Evolutionary conservation across 2,329 filamentous ascomycete genomes (phyloP), one percentile per base, ranked within the genome.

Genomic region (Aquanectria penicillioides): DNA sequence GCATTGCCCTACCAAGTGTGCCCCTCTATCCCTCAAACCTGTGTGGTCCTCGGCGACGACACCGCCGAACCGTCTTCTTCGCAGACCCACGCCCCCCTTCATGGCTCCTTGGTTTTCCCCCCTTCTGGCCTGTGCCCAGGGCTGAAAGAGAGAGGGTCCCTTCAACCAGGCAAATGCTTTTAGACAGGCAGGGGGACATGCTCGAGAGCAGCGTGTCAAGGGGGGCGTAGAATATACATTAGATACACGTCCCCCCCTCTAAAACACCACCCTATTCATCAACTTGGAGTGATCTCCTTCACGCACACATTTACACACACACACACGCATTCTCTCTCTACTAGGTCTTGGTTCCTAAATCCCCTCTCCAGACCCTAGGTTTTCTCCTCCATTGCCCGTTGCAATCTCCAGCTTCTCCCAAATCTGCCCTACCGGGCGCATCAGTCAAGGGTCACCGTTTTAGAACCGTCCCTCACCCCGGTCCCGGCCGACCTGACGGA

Each of bases 351-450:
- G 13, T 20, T 36, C 36, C 26, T 25, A 26, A 17, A 17, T 28
- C 11, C 20, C 23, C 28, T 26, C 17, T 20, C 29, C 17, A 36
- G 36, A n/a, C n/a, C 41, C 41, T 51, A 46, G 15, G 18, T 11
- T 28, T 26, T 20, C 28, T 28, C 20, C 59, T 26, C 56, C 50
- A 58, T 44, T 10, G 5, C 34, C 26, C 49, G 37, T 41, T 37
- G 29, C 47, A 26, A 48, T 41, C 50, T 57, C 15, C 25, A 29
- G 22, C 22, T 10, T 23, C 25, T n/a, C 25, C 38, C 31, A 18
- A 50, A 22, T 62, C 59, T 65, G 67, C 65, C 68, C 68, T 71
- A 65, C 61, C 61, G 41, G 61, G 50, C 36, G 20, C 33, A 46
- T 34, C 10, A 13, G 15, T 17, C 33, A 37, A 13, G 29, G 10